Evolutionary conservation across 148 eudicot species (phyloP), one percentile per base, ranked within the genome.

Genomic region (Silene conica): DNA sequence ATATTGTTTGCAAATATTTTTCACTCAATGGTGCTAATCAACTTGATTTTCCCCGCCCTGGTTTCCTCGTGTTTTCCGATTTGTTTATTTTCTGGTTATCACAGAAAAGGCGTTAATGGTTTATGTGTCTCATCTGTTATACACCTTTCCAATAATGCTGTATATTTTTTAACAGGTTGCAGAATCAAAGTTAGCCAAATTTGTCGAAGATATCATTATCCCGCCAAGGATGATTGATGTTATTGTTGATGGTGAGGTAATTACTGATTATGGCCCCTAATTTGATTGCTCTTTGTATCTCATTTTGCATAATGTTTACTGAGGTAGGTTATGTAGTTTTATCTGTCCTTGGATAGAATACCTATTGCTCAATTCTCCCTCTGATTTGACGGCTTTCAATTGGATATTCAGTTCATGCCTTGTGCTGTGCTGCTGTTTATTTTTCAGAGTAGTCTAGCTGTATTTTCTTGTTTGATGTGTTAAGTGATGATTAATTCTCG

Each of bases 191-290:
- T 76, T 95, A 80, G 97, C 98, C 60, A 92, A 88, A 78, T 92
- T 95, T 88, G 96, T 95, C 75, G 98, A 92, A 87, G 98, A 92
- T 74, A 94, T 95, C 50, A 95, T 95, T 77, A 90, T 95, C 46
- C 97, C 98, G 20, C 97, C 97, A 70, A 92, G 93, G 87, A 94
- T 92, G 98, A 82, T 95, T 71, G 98, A 92, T 80, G 79, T 90
- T 72, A 87, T 95, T 76, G 97, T 92, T 38, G 98, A 95, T 77
- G 93, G 96, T 79, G 96, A 92, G 98, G 98, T 92, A 86, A 25
- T 75, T 45, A 61, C 54, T 61, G 34, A 31, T 70, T 56, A 77
- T 62, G 12, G 68, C 66, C 23, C 19, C 59, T 69, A 54, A 57
- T 20, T 15, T 66, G 19, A 64, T 5, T 50, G 3, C 21, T 67